These are phyloP conservation scores for Neurospora cerealis DNA, from an alignment of 495 filamentous ascomycete genomes.

Conservation along the genomic window DNA sequence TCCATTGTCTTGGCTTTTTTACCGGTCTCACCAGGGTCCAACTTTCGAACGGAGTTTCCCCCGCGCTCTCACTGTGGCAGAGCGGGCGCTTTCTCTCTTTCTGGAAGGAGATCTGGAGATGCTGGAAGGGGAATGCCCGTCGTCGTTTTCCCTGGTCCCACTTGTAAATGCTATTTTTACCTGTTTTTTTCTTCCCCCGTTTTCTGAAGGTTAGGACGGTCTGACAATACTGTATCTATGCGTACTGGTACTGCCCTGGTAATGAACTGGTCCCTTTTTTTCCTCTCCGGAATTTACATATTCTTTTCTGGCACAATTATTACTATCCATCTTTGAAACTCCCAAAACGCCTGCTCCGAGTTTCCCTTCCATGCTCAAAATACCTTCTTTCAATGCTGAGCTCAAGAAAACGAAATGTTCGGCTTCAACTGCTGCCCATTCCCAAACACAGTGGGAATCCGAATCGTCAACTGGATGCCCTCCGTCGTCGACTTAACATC, in stretches of 20 bases:
- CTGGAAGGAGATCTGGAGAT: neutral
- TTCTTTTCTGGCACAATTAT: neutral
- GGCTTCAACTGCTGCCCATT: constrained; percentile 19
- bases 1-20: neutral
- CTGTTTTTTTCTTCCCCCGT: neutral
- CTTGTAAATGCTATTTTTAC: neutral
- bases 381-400: neutral
- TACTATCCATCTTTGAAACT: neutral
- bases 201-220: neutral
- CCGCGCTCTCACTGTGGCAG: neutral
- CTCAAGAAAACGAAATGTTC: constrained; percentile 24
- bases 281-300: no score
- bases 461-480: constrained; percentile 40
- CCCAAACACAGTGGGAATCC: constrained; percentile 40
- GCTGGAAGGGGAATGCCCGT: neutral
- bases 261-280: no score
- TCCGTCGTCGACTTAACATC: constrained; percentile 44
- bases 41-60: neutral
- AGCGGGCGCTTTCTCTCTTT: neutral
- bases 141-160: neutral
- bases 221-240: neutral
- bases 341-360: neutral
- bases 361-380: neutral
- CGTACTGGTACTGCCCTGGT: neutral
- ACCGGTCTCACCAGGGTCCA: neutral